Base-by-base conservation (phyloP, 441 rosid genomes). In the Isatis lusitanica region DNA sequence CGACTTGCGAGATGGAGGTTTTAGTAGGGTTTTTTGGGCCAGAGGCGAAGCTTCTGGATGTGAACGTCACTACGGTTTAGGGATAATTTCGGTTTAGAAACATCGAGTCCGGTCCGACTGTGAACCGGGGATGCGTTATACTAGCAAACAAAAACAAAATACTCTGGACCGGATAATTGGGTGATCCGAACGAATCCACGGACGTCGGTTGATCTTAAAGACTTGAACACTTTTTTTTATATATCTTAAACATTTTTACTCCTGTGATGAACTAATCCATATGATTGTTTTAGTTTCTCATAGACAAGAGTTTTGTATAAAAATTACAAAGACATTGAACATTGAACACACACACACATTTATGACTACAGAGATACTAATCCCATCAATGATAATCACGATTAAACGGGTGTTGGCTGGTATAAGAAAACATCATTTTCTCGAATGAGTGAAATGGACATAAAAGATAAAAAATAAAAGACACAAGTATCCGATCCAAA, bases 41-140 rank as follows among this genome's bases (percentile, higher is more conserved):
- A 64, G 13, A 68, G 73, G 69, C 57, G 91, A 93, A 89, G 89
- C 73, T 90, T 93, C 94, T 84, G 82, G 97, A 93, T 63, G 75
- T 33, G 10, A 43, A 69, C 67, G 43, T 0, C 61, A 0, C 38
- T 53, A n/a, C 50, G 72, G 48, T 39, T 35, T 33, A 21, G 24
- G 17, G 12, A 2, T 21, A 61, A 7, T 24, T 39, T 21, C 12
- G 21, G 33, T 40, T 56, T 53, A 0, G 9, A 31, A 10, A 9
- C 60, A 30, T 31, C 4, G 26, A 6, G 7, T 21, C 48, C 48
- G 65, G 36, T 35, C 9, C 38, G 9, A 8, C 8, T 21, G 2
- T 38, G 9, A 59, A 39, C 47, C 64, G 33, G 47, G 47, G 1
- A 11, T 12, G 26, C 4, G 24, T 33, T 33, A 28, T 28, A 2